Base-by-base conservation (phyloP, 306 rosid species). In the Mimosa bimucronata region DNA sequence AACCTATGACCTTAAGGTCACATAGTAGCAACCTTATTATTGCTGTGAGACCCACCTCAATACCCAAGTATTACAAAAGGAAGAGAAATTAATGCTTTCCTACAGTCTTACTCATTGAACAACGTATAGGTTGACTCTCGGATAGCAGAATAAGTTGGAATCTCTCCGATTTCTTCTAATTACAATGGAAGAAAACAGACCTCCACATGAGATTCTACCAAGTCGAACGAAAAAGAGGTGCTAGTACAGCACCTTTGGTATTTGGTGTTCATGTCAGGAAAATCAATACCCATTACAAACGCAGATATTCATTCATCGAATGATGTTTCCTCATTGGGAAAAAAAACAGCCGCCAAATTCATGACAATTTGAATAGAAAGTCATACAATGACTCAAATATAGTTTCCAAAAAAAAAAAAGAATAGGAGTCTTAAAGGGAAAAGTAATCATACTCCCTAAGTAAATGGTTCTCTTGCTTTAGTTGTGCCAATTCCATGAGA, bases 401-500 rank as follows among this genome's bases (percentile, higher is more conserved):
- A 13, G 50, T 45, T 48, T 48, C 12, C 1, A 15, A 46, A 46
- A 48, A 15, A 15, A 46, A 46, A 48, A 2, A 45, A 45, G 50
- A 45, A 45, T 2, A 2, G 50, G 53, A 40, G 52, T 68, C 31
- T 40, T 28, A 19, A 71, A 76, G 18, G 71, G 77, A 69, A 78
- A 79, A 69, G 79, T 30, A 30, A 76, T 74, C 92, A 77, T 87
- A 95, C 99, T 90, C 94, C 73, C 87, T 81, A 70, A 95, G 92
- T 72, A 85, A 86, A 16, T 86, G 93, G 82, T 90, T 86, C 77
- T 95, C 96, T 88, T 90, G 94, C 91, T 89, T 93, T 71, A 93
- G 60, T 57, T 89, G 94, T 40, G 99, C 99, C 84, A 93, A 77
- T 75, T 91, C 99, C 93, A 95, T 76, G 37, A 95, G 91, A 77